Conservation (phyloP, 2,329 filamentous ascomycete genomes). For the Fusarium veterinarium region DNA sequence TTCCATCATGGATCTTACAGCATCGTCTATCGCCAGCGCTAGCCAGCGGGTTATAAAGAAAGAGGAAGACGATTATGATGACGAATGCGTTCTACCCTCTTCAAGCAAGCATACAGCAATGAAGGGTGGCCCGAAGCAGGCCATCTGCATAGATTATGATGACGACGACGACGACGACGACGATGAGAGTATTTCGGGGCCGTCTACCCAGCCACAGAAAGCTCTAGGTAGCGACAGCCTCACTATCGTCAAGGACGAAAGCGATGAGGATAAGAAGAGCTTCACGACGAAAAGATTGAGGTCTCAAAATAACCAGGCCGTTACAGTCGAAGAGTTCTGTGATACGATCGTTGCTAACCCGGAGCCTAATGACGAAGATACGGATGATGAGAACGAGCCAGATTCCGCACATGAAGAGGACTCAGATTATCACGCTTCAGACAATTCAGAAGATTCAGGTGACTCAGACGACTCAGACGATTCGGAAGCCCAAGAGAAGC, state of each 20-base stretch:
- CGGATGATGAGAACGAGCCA: neutral
- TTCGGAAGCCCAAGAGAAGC: neutral
- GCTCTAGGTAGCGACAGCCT: rapidly evolving
- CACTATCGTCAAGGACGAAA: neutral
- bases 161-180: neutral
- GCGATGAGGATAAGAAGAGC: rapidly evolving
- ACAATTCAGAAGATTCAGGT: neutral
- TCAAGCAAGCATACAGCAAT: rapidly evolving
- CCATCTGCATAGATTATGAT: rapidly evolving
- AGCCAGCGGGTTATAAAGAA: rapidly evolving
- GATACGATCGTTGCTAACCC: rapidly evolving
- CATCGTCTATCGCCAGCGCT: rapidly evolving
- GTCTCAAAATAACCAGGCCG: rapidly evolving
- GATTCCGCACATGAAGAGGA: neutral
- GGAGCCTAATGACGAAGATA: neutral
- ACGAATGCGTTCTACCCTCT: rapidly evolving
- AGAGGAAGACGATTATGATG: rapidly evolving
- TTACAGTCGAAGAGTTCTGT: neutral
- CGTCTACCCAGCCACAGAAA: rapidly evolving
- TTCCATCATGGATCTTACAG: rapidly evolving
- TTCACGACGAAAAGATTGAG: rapidly evolving
- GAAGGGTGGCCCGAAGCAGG: rapidly evolving
- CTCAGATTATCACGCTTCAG: neutral
- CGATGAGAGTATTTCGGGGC: neutral
- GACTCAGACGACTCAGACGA: neutral